These are phyloP conservation scores for Hypholoma fasciculare DNA, from an alignment of 768 basidiomycete species.

Conservation along the genomic window DNA sequence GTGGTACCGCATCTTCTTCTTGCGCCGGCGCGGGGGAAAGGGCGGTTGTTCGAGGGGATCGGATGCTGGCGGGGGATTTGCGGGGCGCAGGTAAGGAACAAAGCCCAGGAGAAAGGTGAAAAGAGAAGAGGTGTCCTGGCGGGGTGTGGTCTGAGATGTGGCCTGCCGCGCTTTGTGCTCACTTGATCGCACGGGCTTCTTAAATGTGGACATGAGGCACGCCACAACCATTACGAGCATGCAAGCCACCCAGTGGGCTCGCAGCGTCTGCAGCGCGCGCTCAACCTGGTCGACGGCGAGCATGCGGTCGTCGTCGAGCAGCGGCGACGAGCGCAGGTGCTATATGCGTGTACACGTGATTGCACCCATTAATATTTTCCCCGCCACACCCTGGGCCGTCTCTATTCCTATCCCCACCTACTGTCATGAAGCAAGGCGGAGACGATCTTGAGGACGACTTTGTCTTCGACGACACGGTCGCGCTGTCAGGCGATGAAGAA, in stretches of 20 bases:
- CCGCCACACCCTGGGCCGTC: background rate
- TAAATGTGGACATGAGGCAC: slow-evolving; percentile 28
- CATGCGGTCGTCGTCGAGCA: background rate
- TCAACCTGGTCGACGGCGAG: background rate
- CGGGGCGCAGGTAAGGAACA: background rate
- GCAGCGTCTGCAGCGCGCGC: background rate
- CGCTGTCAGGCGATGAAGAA: slow-evolving; percentile 64
- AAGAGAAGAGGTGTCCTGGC: slow-evolving; percentile 1
- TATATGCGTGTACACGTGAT: background rate
- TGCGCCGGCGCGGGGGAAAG: slow-evolving; percentile 3
- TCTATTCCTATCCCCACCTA: background rate
- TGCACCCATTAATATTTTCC: slow-evolving; percentile 1
- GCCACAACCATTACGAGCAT: slow-evolving; percentile 22
- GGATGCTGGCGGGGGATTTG: background rate
- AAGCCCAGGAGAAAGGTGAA: background rate
- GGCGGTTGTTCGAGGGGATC: background rate
- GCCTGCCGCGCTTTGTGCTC: slow-evolving; percentile 4
- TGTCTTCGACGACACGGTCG: slow-evolving; percentile 66
- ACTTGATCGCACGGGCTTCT: slow-evolving; percentile 19
- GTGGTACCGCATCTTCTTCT: slow-evolving; percentile 19
- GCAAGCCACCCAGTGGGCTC: slow-evolving; percentile 13
- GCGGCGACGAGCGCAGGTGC: background rate
- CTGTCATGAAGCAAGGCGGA: slow-evolving; percentile 42
- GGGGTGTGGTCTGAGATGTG: slow-evolving; percentile 3
- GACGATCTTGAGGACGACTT: slow-evolving; percentile 89